These are phyloP conservation scores for Leishmania tropica DNA, from an alignment of 208 protist genomes.

Conservation along the genomic window DNA sequence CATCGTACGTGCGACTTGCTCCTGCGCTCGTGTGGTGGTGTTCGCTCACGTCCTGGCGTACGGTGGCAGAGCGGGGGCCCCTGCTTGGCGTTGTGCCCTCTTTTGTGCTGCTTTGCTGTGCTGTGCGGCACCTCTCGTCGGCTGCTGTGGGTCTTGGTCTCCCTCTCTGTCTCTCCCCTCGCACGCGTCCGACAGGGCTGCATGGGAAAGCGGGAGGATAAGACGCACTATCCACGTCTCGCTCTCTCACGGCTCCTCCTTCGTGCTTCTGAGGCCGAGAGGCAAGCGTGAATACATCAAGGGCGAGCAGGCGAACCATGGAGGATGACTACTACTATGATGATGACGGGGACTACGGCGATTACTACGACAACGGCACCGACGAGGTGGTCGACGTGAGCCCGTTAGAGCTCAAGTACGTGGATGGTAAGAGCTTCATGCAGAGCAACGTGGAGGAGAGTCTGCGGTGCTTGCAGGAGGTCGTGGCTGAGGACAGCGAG, in stretches of 20 bases:
- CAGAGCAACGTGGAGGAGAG: slow-evolving; percentile 77
- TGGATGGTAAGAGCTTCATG: slow-evolving; percentile 78
- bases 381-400: slow-evolving; percentile 56
- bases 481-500: slow-evolving; percentile 79
- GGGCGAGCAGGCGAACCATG: slow-evolving; percentile 5
- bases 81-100: neutral
- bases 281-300: neutral
- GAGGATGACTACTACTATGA: slow-evolving; percentile 76
- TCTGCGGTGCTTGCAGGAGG: slow-evolving; percentile 64
- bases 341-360: slow-evolving; percentile 80
- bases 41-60: neutral
- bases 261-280: neutral
- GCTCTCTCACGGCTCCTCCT: neutral
- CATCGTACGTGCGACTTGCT: neutral
- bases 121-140: neutral
- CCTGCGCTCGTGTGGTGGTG: slow-evolving; percentile 2
- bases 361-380: slow-evolving; percentile 71
- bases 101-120: neutral
- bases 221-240: neutral
- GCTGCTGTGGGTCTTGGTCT: neutral
- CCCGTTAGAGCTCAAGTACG: slow-evolving; percentile 89
- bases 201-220: neutral
- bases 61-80: neutral
- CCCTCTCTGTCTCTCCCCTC: neutral
- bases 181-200: neutral